These are phyloP conservation scores for Butyriboletus appendiculatus DNA, from an alignment of 1,284 basidiomycete genomes.

Conservation along the genomic window DNA sequence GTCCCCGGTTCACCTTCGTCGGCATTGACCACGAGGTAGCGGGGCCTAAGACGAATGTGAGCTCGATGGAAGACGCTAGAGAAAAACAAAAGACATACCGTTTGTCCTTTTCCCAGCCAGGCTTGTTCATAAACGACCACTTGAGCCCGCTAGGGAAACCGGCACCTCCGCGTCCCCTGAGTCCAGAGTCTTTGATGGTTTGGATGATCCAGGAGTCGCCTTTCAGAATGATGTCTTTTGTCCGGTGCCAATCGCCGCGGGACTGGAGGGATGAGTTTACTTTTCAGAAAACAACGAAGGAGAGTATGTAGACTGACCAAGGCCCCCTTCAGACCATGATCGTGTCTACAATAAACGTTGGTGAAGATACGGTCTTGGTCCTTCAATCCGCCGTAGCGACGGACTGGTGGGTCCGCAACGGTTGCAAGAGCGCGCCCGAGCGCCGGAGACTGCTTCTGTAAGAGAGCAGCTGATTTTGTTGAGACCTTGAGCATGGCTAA, in stretches of 20 bases:
- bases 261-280: slow-evolving; percentile 46
- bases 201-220: slow-evolving; percentile 99
- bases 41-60: slow-evolving; percentile 56
- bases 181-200: slow-evolving; percentile 93
- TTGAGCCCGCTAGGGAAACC: slow-evolving; percentile 98
- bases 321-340: slow-evolving; percentile 90
- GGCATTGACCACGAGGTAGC: slow-evolving; percentile 97
- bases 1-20: slow-evolving; percentile 99
- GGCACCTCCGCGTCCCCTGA: slow-evolving; percentile 95
- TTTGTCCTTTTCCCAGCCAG: slow-evolving; percentile 94
- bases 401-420: slow-evolving; percentile 78
- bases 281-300: background rate
- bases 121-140: slow-evolving; percentile 99
- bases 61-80: background rate
- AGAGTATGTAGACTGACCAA: slow-evolving; percentile 46
- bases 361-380: slow-evolving; percentile 95
- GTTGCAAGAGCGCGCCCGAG: slow-evolving; percentile 66
- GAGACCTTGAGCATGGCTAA: slow-evolving; percentile 28
- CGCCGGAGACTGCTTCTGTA: slow-evolving; percentile 22
- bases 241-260: slow-evolving; percentile 97
- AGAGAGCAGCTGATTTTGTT: slow-evolving; percentile 28
- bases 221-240: slow-evolving; percentile 94
- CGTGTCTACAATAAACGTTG: slow-evolving; percentile 83
- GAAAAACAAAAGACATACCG: slow-evolving; percentile 48
- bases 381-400: slow-evolving; percentile 87